Evolutionary conservation across 257 asterid genomes (phyloP).

Genomic region (Solanum corneliomulleri): DNA sequence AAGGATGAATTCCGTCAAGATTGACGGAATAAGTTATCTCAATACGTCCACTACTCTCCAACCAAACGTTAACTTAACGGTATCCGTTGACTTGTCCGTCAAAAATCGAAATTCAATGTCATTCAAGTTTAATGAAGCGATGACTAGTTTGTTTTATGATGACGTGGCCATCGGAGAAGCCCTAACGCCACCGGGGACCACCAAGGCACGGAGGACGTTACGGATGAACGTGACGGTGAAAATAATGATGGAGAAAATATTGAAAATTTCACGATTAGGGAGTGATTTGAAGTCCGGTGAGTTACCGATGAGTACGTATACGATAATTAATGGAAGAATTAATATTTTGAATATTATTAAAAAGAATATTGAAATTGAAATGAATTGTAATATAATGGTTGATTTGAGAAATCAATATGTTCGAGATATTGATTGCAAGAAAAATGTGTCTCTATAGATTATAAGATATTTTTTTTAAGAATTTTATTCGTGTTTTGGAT

Average conservation of each 20-base stretch:
- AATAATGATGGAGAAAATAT: slow-evolving; percentile 20
- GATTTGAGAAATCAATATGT: slow-evolving; percentile 10
- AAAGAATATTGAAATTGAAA: slow-evolving; percentile 12
- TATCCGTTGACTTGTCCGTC: slow-evolving; percentile 13
- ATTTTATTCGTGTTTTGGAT: neutral
- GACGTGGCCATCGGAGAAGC: slow-evolving; percentile 25
- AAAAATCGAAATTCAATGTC: slow-evolving; percentile 37
- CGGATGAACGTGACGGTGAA: slow-evolving; percentile 6
- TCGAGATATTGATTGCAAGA: slow-evolving; percentile 17
- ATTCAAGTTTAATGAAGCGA: slow-evolving; percentile 15
- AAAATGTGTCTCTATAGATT: slow-evolving; percentile 2
- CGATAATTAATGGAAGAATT: slow-evolving; percentile 32
- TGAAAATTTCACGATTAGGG: neutral
- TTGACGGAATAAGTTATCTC: slow-evolving; percentile 15
- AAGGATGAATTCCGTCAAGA: slow-evolving; percentile 8
- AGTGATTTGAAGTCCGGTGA: slow-evolving; percentile 12
- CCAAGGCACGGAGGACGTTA: slow-evolving; percentile 18
- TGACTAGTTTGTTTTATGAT: slow-evolving; percentile 16
- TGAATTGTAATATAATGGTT: slow-evolving; percentile 39
- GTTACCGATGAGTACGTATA: slow-evolving; percentile 7
- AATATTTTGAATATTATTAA: slow-evolving; percentile 17
- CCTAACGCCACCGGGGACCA: slow-evolving; percentile 12
- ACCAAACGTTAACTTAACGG: slow-evolving; percentile 20
- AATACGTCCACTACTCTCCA: slow-evolving; percentile 1
- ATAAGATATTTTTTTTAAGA: neutral